phyloP scores from a whole-genome alignment of 225 moss, liverwort and hornwort genomes.

The Sphagnum tenellum region DNA sequence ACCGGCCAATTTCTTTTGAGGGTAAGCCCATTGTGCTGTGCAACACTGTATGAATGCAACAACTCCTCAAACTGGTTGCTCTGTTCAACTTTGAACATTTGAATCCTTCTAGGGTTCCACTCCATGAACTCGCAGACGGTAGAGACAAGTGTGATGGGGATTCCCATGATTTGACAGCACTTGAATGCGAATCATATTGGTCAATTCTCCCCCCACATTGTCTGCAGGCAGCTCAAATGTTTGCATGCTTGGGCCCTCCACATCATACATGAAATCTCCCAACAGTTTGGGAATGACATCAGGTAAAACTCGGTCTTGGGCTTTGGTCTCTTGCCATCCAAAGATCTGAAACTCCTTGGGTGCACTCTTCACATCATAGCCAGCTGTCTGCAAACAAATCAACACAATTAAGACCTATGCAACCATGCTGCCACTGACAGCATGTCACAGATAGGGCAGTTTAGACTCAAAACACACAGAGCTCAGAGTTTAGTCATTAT shows the following conservation, averaged over 20 bases:
- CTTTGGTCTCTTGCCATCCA: conserved; percentile 78
- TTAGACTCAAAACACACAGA: too few relatives aligned
- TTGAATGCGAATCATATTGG: conserved; percentile 73
- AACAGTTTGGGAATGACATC: conserved; percentile 34
- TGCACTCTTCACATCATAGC: conserved; percentile 81
- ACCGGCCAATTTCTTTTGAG: too few relatives aligned
- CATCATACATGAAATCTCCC: conserved; percentile 68
- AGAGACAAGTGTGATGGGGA: conserved; percentile 80
- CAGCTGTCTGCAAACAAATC: conserved; percentile 37
- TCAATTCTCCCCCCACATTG: conserved; percentile 35
- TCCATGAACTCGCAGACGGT: conserved; percentile 80
- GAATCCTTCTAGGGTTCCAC: conserved; percentile 23
- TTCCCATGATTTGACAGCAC: conserved; percentile 81
- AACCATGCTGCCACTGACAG: too few relatives aligned
- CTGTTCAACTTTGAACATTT: too few relatives aligned
- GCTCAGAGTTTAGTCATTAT: too few relatives aligned
- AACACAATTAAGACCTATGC: too few relatives aligned
- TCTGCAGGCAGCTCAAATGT: conserved; percentile 64
- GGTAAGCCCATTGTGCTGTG: too few relatives aligned
- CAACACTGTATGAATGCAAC: too few relatives aligned
- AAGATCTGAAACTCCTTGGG: conserved; percentile 75
- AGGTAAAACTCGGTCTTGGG: conserved; percentile 40
- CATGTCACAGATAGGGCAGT: too few relatives aligned
- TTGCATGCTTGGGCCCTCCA: conserved; percentile 54
- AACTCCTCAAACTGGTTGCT: too few relatives aligned